Base-by-base conservation (phyloP, 768 basidiomycete species). In the Clitopilus passeckerianus region DNA sequence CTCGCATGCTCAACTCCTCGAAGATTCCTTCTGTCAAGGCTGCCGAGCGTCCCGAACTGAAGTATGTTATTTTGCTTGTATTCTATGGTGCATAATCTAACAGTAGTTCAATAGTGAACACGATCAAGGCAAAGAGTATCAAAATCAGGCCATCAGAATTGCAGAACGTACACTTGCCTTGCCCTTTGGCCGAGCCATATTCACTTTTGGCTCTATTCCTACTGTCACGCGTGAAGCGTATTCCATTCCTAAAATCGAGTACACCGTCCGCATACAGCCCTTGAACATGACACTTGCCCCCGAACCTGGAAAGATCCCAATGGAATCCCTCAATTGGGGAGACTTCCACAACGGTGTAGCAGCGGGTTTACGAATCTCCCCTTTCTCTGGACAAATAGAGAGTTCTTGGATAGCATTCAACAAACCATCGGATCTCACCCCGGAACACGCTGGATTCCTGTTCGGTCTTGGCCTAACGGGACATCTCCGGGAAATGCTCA, bases 331-430 rank as follows among this genome's bases (percentile, higher is more conserved):
- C 5, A 83, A 80, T 56, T 99, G 96, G 97, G 94, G 92, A n/a
- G 91, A 95, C 61, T 99, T 99, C 73, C 95, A 98, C 72, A 95
- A 96, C 63, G 97, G 97, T 9, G 96, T 97, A 0, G 93, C 94
- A 7, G 91, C 93, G 4, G 97, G 90, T 2, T 72, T 99, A 46
- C 86, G 92, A 6, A 86, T 98, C 54, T 86, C 89, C 0, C 86
- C 91, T 0, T 80, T 83, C n/a, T 83, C 88, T 8, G 72, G 77
- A 53, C 86, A 85, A 9, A 83, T 98, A 44, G 93, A 97, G 69
- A 92, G 91, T 66, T 93, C 94, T 0, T 98, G 95, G 93, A 94
- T 97, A 57, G 87, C 90, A 14, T 98, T 95, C 80, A 96, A 98
- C 72, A 92, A 91, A 65, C 96, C 97, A 0, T 81, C 86, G 0